These are phyloP conservation scores for Acorus gramineus DNA, from an alignment of 106 monocot species.

Conservation along the genomic window DNA sequence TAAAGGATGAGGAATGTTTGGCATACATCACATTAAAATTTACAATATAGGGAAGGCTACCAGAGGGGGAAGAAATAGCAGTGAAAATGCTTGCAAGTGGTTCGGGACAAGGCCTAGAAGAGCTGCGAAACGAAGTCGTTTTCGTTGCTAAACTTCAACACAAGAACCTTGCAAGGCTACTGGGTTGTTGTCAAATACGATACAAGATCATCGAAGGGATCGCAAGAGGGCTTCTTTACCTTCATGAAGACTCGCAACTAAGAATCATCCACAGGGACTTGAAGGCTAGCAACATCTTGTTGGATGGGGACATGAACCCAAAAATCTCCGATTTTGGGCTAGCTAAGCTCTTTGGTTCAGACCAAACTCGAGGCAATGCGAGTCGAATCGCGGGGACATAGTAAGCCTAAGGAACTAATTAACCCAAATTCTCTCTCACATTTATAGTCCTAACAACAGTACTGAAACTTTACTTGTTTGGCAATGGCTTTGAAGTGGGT, in stretches of 20 bases:
- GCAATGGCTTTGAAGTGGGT: too few relatives aligned
- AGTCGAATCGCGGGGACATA: slow-evolving; percentile 13
- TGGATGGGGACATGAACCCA: slow-evolving; percentile 22
- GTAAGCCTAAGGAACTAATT: background rate
- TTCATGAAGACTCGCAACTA: slow-evolving; percentile 30
- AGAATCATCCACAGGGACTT: slow-evolving; percentile 1
- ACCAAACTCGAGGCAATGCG: background rate
- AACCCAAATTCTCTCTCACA: too few relatives aligned
- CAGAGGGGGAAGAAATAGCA: slow-evolving; percentile 18
- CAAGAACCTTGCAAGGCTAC: slow-evolving; percentile 24
- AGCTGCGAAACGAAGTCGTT: slow-evolving; percentile 19
- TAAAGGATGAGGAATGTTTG: too few relatives aligned
- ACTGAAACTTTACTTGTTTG: too few relatives aligned
- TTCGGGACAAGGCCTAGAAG: slow-evolving; percentile 17
- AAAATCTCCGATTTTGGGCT: slow-evolving; percentile 19
- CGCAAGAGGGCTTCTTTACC: slow-evolving; percentile 22
- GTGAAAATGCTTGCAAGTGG: slow-evolving; percentile 15
- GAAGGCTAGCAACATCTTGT: slow-evolving; percentile 27
- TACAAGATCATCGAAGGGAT: slow-evolving; percentile 18
- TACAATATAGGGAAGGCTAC: slow-evolving; percentile 6
- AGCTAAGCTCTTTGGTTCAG: slow-evolving; percentile 14
- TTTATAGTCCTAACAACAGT: too few relatives aligned
- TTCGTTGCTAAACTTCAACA: slow-evolving; percentile 28
- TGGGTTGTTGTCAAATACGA: slow-evolving; percentile 23
- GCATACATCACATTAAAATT: too few relatives aligned